A percentile compares a stretch with the other conserved stretches of the same genome.
These are phyloP conservation scores for Jacaranda copaia DNA, from an alignment of 257 asterid species.

Conservation along the genomic window DNA sequence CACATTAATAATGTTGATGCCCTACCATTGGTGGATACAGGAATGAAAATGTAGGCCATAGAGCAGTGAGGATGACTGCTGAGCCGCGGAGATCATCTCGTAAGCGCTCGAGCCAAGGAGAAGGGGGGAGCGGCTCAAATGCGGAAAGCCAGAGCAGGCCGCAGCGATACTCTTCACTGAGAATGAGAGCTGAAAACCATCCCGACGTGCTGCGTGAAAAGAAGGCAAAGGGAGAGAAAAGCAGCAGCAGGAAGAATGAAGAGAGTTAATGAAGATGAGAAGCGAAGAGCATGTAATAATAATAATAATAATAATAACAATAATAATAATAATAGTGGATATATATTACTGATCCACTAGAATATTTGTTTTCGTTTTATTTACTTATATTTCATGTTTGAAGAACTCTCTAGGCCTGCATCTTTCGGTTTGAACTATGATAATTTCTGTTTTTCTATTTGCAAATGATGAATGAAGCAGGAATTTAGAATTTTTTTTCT, in stretches of 20 bases:
- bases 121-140: not conserved
- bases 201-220: constrained; percentile 8
- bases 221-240: not conserved
- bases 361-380: too few species aligned
- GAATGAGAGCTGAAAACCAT: constrained; percentile 23
- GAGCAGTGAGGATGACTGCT: not conserved
- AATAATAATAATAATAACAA: not conserved
- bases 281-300: not conserved
- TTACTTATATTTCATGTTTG: too few species aligned
- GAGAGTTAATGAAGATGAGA: not conserved
- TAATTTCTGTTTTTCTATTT: too few species aligned
- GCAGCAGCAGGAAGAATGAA: not conserved
- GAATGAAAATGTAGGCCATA: not conserved
- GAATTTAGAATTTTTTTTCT: too few species aligned
- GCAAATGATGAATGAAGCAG: too few species aligned
- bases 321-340: not conserved
- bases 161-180: not conserved
- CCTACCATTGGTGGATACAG: not conserved
- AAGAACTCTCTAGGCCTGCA: too few species aligned
- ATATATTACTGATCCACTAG: not conserved
- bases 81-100: not conserved
- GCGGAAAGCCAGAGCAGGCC: not conserved
- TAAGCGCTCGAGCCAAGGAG: not conserved
- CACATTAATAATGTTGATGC: not conserved
- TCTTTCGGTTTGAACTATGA: too few species aligned